A percentile compares a stretch with the other conserved stretches of the same genome.
Evolutionary conservation across 805 yeast genomes (phyloP).

Genomic region (Maudiozyma turicensis): DNA sequence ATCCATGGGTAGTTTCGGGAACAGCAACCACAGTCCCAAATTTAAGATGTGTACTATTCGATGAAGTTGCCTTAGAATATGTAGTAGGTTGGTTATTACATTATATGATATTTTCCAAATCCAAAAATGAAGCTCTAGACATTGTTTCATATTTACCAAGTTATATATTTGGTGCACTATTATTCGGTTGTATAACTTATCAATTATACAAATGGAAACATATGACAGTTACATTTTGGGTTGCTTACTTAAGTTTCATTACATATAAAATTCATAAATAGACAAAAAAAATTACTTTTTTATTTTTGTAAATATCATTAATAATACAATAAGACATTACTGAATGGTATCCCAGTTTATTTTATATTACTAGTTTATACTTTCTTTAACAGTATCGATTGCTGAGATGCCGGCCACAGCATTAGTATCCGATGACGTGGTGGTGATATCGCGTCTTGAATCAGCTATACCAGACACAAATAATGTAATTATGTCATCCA

Average conservation of each 20-base stretch:
- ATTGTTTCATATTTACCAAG: constrained; percentile 18
- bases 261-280: background rate
- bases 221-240: constrained; percentile 1
- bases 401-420: background rate
- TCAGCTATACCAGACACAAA: constrained; percentile 32
- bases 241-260: background rate
- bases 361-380: too few relatives aligned
- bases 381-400: background rate
- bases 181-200: constrained; percentile 9
- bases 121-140: constrained; percentile 13
- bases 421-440: background rate
- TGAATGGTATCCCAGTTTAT: too few relatives aligned
- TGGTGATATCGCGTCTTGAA: constrained; percentile 16
- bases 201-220: constrained; percentile 8
- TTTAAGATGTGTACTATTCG: constrained; percentile 4
- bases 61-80: constrained; percentile 13
- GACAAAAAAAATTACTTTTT: background rate
- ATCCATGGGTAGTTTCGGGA: constrained; percentile 16
- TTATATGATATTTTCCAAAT: constrained; percentile 15
- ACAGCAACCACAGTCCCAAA: background rate
- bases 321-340: too few relatives aligned
- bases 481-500: constrained; percentile 55
- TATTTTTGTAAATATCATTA: background rate
- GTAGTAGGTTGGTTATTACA: constrained; percentile 24
- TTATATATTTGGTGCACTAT: constrained; percentile 12